Base-by-base conservation (phyloP, 345 rosid species). In the Populus alba region DNA sequence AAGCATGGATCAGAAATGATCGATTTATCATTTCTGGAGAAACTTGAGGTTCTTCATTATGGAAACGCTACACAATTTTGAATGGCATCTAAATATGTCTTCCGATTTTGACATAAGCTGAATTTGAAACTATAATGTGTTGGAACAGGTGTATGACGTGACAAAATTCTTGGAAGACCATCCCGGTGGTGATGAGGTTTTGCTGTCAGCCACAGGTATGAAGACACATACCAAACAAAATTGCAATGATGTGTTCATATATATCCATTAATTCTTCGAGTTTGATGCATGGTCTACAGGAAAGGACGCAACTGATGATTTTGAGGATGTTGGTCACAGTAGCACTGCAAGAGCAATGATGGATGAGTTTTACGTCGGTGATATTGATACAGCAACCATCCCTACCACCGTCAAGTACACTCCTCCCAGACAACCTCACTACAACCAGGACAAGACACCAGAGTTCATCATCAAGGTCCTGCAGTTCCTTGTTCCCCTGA, bases 311-410 rank as follows among this genome's bases (percentile, higher is more conserved):
- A 92, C 97, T 7, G 92, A 92, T 80, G 98, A 96, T 81, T 96
- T 96, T 29, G 98, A 92, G 80, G 97, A 96, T 82, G 95, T 96
- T 18, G 99, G 97, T 16, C 99, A 96, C 76, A 94, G 99, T 78
- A 82, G 79, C 66, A 87, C 84, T 25, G 99, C 99, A 5, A 89
- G 85, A 76, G 92, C 94, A 6, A 92, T 94, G 97, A 86, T 94
- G 87, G 98, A 90, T 45, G 98, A 94, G 79, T 87, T 78, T 84
- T 90, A 87, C 17, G 85, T 94, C 0, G 99, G 99, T 41, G 87
- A 89, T 20, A 86, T 94, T 8, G 95, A 94, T 74, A 18, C 91
- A 45, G 79, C 91, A 38, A 91, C 95, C 61, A 83, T 92, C 78
- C 97, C 97, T 0, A 17, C 86, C 68, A 84, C 78, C 86, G 80